Conservation (phyloP, 2,329 filamentous ascomycete species). For the Sporothrix pallida region DNA sequence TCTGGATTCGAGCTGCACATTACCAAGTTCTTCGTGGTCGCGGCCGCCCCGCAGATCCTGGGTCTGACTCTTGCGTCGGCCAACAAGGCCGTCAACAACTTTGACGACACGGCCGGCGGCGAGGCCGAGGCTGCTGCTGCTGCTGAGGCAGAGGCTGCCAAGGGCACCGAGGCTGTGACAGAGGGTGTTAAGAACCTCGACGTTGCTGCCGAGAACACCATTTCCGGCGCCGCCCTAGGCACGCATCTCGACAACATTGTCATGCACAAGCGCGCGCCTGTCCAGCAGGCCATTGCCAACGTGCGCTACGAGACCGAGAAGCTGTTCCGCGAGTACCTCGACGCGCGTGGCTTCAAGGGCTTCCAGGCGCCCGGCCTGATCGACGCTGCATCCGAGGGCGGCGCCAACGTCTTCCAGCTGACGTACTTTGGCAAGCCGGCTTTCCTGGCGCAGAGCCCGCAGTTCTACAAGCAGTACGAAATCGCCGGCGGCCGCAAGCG, state of each 20-base stretch:
- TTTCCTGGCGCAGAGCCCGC: constrained; percentile 78
- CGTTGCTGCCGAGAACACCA: constrained; percentile 44
- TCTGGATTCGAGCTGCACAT: constrained; percentile 86
- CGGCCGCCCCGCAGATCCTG: constrained; percentile 63
- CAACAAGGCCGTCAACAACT: constrained; percentile 61
- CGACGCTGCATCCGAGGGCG: constrained; percentile 89
- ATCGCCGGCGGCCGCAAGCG: constrained; percentile 79
- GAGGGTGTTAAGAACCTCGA: constrained; percentile 46
- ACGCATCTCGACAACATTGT: constrained; percentile 90
- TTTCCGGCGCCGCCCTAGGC: constrained; percentile 77
- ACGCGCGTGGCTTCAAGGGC: constrained; percentile 74
- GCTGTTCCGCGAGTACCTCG: constrained; percentile 65
- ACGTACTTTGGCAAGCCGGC: constrained; percentile 88
- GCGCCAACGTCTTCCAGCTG: constrained; percentile 87
- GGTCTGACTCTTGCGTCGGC: constrained; percentile 63
- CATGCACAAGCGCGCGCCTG: constrained; percentile 88
- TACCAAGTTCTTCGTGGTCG: constrained; percentile 79
- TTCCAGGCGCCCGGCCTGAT: constrained; percentile 91
- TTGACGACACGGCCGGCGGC: constrained; percentile 58
- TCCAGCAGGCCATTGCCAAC: constrained; percentile 81
- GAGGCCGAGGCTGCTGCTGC: constrained; percentile 12
- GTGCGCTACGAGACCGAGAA: constrained; percentile 52
- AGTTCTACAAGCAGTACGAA: constrained; percentile 88
- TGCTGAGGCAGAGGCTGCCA: constrained; percentile 51
- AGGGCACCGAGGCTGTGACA: constrained; percentile 45